These are phyloP conservation scores for Aspergillus spinulosporus DNA, from an alignment of 2,329 filamentous ascomycete species.

Conservation along the genomic window DNA sequence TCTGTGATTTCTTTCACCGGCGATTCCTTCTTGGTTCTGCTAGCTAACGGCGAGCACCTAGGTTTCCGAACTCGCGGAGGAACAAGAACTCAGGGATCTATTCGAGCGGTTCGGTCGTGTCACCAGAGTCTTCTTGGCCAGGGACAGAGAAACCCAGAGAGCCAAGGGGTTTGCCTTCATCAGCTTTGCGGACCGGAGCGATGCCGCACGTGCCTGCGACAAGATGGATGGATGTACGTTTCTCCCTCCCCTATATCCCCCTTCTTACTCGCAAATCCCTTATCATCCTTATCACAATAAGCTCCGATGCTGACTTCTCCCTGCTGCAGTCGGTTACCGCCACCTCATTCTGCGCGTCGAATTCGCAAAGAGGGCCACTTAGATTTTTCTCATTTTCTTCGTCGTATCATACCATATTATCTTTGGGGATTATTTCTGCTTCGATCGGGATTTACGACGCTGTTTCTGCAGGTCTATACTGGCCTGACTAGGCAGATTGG, in stretches of 20 bases:
- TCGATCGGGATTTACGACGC: conserved; percentile 8
- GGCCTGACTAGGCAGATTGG: background rate
- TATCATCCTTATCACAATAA: background rate
- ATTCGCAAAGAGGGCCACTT: conserved; percentile 52
- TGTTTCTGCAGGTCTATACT: background rate
- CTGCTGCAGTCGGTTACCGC: conserved; percentile 49
- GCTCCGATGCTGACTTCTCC: conserved; percentile 4
- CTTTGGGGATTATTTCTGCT: conserved; percentile 8
- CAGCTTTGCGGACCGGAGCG: conserved; percentile 85
- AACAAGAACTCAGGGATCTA: conserved; percentile 92
- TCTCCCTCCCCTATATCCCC: conserved; percentile 5
- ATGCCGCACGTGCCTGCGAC: conserved; percentile 88
- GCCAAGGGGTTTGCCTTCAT: conserved; percentile 99
- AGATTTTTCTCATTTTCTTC: conserved; percentile 20
- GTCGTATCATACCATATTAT: background rate
- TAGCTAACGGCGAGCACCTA: conserved; percentile 37
- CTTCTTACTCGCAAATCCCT: background rate
- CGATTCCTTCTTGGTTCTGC: background rate
- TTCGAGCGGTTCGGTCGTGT: conserved; percentile 97
- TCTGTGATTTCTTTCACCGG: conserved; percentile 9
- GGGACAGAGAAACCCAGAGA: conserved; percentile 92
- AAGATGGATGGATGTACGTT: conserved; percentile 91
- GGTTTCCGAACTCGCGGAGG: conserved; percentile 97
- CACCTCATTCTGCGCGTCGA: conserved; percentile 55
- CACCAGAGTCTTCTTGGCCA: conserved; percentile 94